Base-by-base conservation (phyloP, 306 rosid genomes). In the Macrotyloma uniflorum region DNA sequence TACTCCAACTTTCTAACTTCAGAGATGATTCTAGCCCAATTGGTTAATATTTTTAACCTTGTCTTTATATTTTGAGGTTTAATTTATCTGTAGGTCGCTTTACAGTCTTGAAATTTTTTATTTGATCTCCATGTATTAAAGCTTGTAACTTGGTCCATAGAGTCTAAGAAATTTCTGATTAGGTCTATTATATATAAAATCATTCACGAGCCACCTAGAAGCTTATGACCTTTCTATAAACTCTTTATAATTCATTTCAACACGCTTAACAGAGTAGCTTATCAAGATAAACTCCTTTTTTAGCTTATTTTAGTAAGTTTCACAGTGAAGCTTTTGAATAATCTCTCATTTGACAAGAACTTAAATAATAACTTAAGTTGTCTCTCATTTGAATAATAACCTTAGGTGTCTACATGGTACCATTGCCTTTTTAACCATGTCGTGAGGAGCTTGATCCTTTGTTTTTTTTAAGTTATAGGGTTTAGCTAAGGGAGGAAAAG, bases 11-110 rank as follows among this genome's bases (percentile, higher is more conserved):
- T 59, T 90, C 96, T 70, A 89, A 93, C 82, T 93, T 93, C 79
- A 92, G 90, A 85, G 96, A 92, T 51, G 96, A 92, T 82, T 88
- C 97, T 65, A 89, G 97, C 66, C 93, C 96, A 45, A 90, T 90
- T 45, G 97, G 97, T 90, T 84, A 75, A 8, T n/a, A n/a, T 72
- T 81, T 70, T 69, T 38, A 28, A 57, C 72, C 76, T 61, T 77
- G 20, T 71, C 49, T 65, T 74, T 33, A 28, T 24, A 18, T 33
- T 58, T 74, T 23, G 19, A 28, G 49, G 2, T 33, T 53, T 18
- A 20, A 72, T 20, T 53, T 14, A 35, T 72, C 16, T 12, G 23
- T 14, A 1, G 51, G 66, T 72, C 5, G 22, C 36, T 33, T 28
- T 49, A 13, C 51, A 35, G 46, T 53, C 46, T 72, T 15, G 15